Base-by-base conservation (phyloP, 345 rosid genomes). In the Erodium maritimum region DNA sequence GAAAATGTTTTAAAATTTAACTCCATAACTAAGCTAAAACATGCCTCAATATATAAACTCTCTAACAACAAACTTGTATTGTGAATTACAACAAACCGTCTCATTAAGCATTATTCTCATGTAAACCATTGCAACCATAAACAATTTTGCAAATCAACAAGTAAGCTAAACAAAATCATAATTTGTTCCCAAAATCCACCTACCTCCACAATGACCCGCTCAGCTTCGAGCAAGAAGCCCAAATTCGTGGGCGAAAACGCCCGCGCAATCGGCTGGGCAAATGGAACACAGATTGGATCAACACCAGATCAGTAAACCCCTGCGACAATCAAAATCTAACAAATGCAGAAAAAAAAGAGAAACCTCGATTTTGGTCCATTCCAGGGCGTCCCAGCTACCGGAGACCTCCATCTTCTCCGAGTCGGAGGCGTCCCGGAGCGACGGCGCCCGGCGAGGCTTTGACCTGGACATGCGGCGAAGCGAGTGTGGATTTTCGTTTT, bases 341-440 rank as follows among this genome's bases (percentile, higher is more conserved):
- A 57, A n/a, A 22, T 20, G 60, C 20, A 54, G 22, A 48, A 48
- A 53, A 70, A 65, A 55, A 33, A 58, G 24, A 23, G 18, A 23
- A 17, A 85, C 96, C 72, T 88, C 98, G 56, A 69, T 42, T 77
- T 88, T 74, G 67, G 80, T 79, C 96, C 96, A 91, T 66, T 84
- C 97, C 63, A 88, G 77, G 48, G 79, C 79, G 67, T 87, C 90
- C 96, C 96, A 91, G 73, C 91, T 80, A 54, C 85, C 87, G 53
- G 82, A 70, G 57, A 79, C 82, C 21, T 91, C 96, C 79, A 85
- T 80, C 82, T 69, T 79, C 66, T 86, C 88, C 65, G 81, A 69
- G 37, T 77, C 74, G 20, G 75, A 53, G 59, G 80, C 64, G 70
- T 65, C 80, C 23, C 87, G 67, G 59, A 75, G 70, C 59, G 91